phyloP scores from a whole-genome alignment of 2,329 filamentous ascomycete genomes.

The Sclerotiophoma versabilis region DNA sequence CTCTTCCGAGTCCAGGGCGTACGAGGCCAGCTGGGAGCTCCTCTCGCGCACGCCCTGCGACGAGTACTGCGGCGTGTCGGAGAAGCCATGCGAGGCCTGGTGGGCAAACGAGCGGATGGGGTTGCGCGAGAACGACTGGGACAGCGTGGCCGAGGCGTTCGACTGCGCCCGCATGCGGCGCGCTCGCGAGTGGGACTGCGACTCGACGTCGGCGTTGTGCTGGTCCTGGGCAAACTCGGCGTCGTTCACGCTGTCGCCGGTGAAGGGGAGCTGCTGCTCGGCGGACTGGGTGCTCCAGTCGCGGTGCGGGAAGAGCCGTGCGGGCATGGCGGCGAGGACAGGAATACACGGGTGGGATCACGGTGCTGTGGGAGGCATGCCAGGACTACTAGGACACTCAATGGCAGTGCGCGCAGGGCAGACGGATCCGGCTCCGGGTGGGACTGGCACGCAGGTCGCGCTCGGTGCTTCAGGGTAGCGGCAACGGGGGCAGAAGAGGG shows the following conservation, averaged over 20 bases:
- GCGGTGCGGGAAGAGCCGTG: conserved; percentile 12
- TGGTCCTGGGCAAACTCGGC: conserved; percentile 35
- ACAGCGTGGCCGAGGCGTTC: conserved; percentile 30
- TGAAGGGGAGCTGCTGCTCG: conserved; percentile 39
- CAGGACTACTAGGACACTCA: conserved; percentile 4
- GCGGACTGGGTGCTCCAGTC: conserved; percentile 15
- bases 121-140: conserved; percentile 54
- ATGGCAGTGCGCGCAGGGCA: not conserved
- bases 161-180: conserved; percentile 39
- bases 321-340: conserved; percentile 8
- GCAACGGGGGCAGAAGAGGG: not conserved
- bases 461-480: conserved; percentile 4
- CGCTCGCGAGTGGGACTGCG: conserved; percentile 33
- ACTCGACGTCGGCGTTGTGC: conserved; percentile 31
- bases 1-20: conserved; percentile 64
- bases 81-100: conserved; percentile 66
- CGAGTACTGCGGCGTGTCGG: conserved; percentile 76
- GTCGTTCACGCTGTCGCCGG: conserved; percentile 38
- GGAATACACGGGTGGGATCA: not conserved
- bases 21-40: conserved; percentile 84
- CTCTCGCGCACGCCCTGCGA: conserved; percentile 80
- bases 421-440: not conserved
- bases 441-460: not conserved
- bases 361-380: conserved; percentile 4
- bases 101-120: conserved; percentile 77